These are phyloP conservation scores for Trifolium subterraneum DNA, from an alignment of 306 rosid species.

Conservation along the genomic window DNA sequence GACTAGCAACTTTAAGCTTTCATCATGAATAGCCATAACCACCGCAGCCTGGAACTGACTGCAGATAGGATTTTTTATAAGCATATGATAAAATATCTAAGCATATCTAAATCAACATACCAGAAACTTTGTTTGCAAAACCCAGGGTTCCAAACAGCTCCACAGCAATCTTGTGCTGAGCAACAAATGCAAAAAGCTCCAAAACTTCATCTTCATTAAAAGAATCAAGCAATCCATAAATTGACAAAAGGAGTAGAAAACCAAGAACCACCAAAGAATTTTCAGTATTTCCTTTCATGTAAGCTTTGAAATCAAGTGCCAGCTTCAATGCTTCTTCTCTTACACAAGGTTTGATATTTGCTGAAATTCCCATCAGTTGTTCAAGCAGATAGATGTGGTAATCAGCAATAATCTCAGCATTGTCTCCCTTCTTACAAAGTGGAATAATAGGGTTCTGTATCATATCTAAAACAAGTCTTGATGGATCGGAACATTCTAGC, in stretches of 20 bases:
- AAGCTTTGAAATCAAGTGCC: not conserved
- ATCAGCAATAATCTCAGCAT: conserved; percentile 20
- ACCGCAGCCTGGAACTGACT: not conserved
- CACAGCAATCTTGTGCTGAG: not conserved
- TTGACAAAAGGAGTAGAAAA: conserved; percentile 7
- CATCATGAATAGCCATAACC: not conserved
- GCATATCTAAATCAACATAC: not conserved
- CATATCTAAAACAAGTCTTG: conserved; percentile 54
- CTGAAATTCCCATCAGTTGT: conserved; percentile 12
- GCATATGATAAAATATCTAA: not conserved
- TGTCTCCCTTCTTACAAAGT: conserved; percentile 31
- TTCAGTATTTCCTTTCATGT: not conserved
- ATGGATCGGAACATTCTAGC: conserved; percentile 37
- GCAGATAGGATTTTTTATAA: not conserved
- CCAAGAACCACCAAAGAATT: not conserved
- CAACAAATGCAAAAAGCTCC: conserved; percentile 11
- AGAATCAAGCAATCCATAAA: conserved; percentile 9
- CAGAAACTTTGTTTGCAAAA: not conserved
- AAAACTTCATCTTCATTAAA: conserved; percentile 2
- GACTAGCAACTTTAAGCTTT: not conserved
- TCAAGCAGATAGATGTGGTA: conserved; percentile 29
- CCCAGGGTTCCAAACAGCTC: not conserved
- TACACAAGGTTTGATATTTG: not conserved
- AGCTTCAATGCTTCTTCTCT: conserved; percentile 13
- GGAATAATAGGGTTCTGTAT: conserved; percentile 44